Conservation (phyloP, 306 rosid species). For the Fragaria vesca region DNA sequence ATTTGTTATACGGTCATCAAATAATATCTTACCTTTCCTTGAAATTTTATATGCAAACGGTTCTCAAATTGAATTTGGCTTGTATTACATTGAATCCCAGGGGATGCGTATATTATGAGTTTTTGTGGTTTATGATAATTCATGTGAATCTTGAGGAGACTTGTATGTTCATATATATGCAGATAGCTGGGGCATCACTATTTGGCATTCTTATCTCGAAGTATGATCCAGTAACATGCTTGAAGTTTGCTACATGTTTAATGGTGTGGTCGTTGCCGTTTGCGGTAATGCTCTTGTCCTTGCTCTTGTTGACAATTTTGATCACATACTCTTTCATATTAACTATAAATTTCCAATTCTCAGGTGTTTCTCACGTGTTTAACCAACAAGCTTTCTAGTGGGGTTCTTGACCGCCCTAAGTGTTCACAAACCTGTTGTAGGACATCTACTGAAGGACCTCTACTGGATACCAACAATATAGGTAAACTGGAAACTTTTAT, state of each 20-base stretch:
- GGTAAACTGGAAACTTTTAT: conserved; percentile 38
- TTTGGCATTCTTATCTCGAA: conserved; percentile 84
- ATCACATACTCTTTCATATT: conserved; percentile 6
- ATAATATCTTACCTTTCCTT: conserved; percentile 19
- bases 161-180: conserved; percentile 26
- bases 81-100: background rate
- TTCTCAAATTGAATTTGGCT: background rate
- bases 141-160: conserved; percentile 20
- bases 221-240: conserved; percentile 81
- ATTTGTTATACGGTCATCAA: conserved; percentile 9
- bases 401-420: conserved; percentile 91
- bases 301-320: conserved; percentile 24
- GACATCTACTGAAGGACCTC: conserved; percentile 42
- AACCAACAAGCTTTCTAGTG: conserved; percentile 84
- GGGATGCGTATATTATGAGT: background rate
- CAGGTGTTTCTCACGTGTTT: conserved; percentile 72
- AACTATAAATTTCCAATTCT: conserved; percentile 9
- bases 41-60: background rate
- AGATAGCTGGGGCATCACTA: conserved; percentile 86
- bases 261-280: conserved; percentile 78
- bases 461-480: conserved; percentile 40
- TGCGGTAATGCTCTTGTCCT: conserved; percentile 50
- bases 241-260: conserved; percentile 72
- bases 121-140: background rate
- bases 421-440: conserved; percentile 61